These are phyloP conservation scores for Salvia miltiorrhiza DNA, from an alignment of 257 asterid genomes.

Conservation along the genomic window DNA sequence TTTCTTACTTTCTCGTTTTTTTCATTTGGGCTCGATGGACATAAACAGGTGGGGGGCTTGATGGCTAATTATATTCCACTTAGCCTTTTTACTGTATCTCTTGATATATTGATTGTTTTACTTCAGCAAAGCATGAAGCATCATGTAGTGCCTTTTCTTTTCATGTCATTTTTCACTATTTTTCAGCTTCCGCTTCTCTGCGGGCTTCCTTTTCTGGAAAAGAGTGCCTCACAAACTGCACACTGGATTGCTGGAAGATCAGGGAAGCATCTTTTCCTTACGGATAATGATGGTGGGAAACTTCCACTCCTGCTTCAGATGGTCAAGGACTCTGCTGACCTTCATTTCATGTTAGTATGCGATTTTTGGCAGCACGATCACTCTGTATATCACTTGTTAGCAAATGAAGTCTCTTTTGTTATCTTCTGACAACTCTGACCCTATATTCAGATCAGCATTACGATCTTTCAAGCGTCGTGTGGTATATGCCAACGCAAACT, in stretches of 20 bases:
- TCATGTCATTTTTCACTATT: not conserved
- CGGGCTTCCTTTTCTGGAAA: constrained; percentile 84
- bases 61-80: not conserved
- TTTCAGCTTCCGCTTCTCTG: constrained; percentile 83
- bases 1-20: not conserved
- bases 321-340: no score
- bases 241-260: constrained; percentile 90
- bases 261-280: constrained; percentile 90
- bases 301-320: no score
- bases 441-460: no score
- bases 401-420: no score
- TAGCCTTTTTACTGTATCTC: not conserved
- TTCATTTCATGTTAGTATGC: no score
- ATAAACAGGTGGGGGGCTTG: no score
- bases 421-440: no score
- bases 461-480: no score
- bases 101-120: not conserved
- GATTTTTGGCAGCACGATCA: no score
- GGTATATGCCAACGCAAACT: no score
- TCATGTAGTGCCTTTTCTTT: not conserved
- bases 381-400: no score
- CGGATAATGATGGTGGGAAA: constrained; percentile 73
- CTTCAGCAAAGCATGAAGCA: not conserved
- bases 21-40: no score
- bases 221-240: constrained; percentile 74